Evolutionary conservation across 257 asterid genomes (phyloP).

Genomic region (Fraxinus cuspidata): DNA sequence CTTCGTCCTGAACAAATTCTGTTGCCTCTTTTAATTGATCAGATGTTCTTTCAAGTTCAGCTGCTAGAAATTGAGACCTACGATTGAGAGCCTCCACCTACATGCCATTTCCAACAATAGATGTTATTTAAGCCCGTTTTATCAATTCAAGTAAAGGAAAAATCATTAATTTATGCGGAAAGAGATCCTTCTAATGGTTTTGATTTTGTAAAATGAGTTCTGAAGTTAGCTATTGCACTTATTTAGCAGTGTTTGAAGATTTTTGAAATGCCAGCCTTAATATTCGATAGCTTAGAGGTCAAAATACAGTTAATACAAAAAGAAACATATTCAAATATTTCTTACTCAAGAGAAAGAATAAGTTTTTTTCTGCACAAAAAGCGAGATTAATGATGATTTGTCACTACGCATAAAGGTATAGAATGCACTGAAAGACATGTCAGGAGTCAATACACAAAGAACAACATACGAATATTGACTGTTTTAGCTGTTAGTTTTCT

Average conservation of each 20-base stretch:
- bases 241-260: background rate
- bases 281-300: background rate
- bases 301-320: background rate
- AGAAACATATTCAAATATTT: background rate
- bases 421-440: background rate
- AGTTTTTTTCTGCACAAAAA: background rate
- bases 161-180: background rate
- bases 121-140: constrained; percentile 7
- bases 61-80: constrained; percentile 50
- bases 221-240: background rate
- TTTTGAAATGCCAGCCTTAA: background rate
- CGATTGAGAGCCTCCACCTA: constrained; percentile 61
- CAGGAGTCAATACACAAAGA: constrained; percentile 3
- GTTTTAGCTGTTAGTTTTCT: background rate
- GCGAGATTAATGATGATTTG: background rate
- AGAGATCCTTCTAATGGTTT: background rate
- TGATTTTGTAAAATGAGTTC: background rate
- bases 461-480: background rate
- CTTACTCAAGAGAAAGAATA: background rate
- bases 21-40: constrained; percentile 45
- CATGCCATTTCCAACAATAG: constrained; percentile 13
- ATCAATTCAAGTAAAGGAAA: background rate
- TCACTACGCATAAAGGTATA: background rate
- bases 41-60: constrained; percentile 56
- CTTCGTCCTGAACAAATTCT: constrained; percentile 43